Conservation (phyloP, 306 rosid species). For the Alnus rubra region DNA sequence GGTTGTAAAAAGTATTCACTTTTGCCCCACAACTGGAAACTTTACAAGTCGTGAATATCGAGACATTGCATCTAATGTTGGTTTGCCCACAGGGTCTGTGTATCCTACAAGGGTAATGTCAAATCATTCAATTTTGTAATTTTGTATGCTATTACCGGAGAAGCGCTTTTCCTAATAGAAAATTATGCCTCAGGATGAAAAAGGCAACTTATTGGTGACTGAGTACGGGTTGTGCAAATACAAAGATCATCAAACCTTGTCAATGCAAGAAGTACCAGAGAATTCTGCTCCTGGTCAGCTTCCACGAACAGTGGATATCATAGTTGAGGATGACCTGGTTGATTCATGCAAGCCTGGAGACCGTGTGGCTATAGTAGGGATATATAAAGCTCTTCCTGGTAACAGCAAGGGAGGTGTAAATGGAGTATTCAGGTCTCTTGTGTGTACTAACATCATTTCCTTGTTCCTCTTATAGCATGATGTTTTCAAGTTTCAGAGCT, state of each 20-base stretch:
- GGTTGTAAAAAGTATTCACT: slow-evolving; percentile 96
- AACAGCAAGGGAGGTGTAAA: slow-evolving; percentile 85
- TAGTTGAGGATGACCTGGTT: slow-evolving; percentile 92
- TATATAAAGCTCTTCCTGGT: slow-evolving; percentile 93
- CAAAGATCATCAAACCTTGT: slow-evolving; percentile 92
- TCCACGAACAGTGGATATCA: slow-evolving; percentile 88
- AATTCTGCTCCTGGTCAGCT: slow-evolving; percentile 99
- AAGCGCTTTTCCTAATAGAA: slow-evolving; percentile 9
- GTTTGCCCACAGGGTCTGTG: slow-evolving; percentile 92
- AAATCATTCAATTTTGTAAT: slow-evolving; percentile 25
- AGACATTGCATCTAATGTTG: slow-evolving; percentile 91
- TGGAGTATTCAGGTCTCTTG: slow-evolving; percentile 90
- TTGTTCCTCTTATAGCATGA: slow-evolving; percentile 6
- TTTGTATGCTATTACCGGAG: slow-evolving; percentile 10
- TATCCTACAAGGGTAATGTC: slow-evolving; percentile 96
- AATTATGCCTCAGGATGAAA: slow-evolving; percentile 63
- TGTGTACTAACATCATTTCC: slow-evolving; percentile 10
- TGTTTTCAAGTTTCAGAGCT: slow-evolving; percentile 9
- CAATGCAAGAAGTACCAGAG: slow-evolving; percentile 98
- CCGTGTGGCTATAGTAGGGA: slow-evolving; percentile 88
- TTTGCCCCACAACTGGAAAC: slow-evolving; percentile 74
- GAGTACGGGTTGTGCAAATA: slow-evolving; percentile 94
- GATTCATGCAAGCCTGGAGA: slow-evolving; percentile 99
- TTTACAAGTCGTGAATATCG: slow-evolving; percentile 88
- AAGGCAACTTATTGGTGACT: slow-evolving; percentile 90